Evolutionary conservation across 306 rosid species (phyloP), one percentile per base, ranked within the genome.

Genomic region (Sindora glabra): DNA sequence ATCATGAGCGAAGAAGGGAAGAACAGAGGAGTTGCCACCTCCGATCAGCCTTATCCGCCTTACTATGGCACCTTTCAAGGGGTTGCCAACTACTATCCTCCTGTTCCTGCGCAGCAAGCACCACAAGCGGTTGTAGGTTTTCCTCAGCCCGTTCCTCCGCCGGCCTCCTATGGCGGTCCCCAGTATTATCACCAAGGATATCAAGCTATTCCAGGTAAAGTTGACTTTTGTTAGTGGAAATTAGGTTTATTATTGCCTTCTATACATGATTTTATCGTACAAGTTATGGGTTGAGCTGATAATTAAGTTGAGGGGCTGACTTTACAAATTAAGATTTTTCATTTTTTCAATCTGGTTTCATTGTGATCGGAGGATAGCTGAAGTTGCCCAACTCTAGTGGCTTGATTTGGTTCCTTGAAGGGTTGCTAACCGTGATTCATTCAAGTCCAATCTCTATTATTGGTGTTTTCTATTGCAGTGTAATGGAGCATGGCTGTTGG

Each of bases 51-150:
- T 36, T 65, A 60, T 50, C 85, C 63, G 54, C 79, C 72, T 30
- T 65, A 81, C 74, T 90, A 90, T 65, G 97, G 94, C 44, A 90
- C 97, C 5, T 90, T 86, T 55, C 97, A 90, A 67, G 95, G 95
- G 56, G 95, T 90, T 3, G 81, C 97, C 27, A 90, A 90, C 58
- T 80, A 72, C 42, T 70, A 78, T 36, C 79, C 76, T 65, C 68
- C 77, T 9, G 46, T 77, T 30, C 76, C n/a, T n/a, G n/a, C 71
- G 3, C 81, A 33, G 22, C 79, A 62, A 13, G 70, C 64, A n/a
- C 34, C 79, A 26, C 73, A 59, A 15, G 75, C 77, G 15, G 75
- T 73, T 18, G 60, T 78, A 56, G 85, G 85, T 10, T 60, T 71
- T 8, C 87, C 89, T n/a, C 79, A 77, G 50, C 78, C 86, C 4